A percentile compares a stretch with the other conserved stretches of the same genome.
These are phyloP conservation scores for Blepharisma japonicum DNA, from an alignment of 73 alveolate genomes.

Conservation along the genomic window DNA sequence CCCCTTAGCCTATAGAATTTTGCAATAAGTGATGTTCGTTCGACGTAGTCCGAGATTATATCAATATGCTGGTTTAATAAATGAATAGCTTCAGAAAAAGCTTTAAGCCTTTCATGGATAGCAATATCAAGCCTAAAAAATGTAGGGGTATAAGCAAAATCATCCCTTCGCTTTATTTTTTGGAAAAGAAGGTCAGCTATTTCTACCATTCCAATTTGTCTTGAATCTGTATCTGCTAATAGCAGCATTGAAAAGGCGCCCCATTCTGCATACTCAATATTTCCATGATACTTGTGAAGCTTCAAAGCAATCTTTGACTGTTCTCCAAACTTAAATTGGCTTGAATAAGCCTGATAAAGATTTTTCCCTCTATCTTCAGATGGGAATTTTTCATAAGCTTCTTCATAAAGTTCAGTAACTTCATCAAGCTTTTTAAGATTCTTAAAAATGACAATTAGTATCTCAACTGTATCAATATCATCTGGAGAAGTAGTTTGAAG, in stretches of 20 bases:
- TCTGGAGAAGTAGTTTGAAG: neutral
- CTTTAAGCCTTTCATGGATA: slow-evolving; percentile 21
- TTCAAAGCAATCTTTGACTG: slow-evolving; percentile 14
- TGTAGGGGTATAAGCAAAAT: neutral
- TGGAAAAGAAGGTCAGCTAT: slow-evolving; percentile 26
- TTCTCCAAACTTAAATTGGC: slow-evolving; percentile 12
- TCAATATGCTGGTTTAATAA: slow-evolving; percentile 6
- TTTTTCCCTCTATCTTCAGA: slow-evolving; percentile 17
- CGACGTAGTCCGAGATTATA: slow-evolving; percentile 8
- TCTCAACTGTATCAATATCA: neutral
- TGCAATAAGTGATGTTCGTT: neutral
- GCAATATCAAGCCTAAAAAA: neutral
- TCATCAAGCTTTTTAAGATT: slow-evolving; percentile 7
- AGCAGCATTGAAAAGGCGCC: slow-evolving; percentile 29
- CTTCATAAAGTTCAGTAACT: slow-evolving; percentile 25
- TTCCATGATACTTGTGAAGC: slow-evolving; percentile 17
- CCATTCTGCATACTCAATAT: slow-evolving; percentile 25
- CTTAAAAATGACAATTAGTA: neutral
- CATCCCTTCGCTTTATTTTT: slow-evolving; percentile 4
- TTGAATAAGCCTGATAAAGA: slow-evolving; percentile 7
- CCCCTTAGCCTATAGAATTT: slow-evolving; percentile 4
- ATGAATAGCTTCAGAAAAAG: slow-evolving; percentile 12
- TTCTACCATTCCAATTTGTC: slow-evolving; percentile 23
- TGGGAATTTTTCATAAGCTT: slow-evolving; percentile 22
- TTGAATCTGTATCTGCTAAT: slow-evolving; percentile 11